A percentile compares a stretch with the other conserved stretches of the same genome.
phyloP scores from a whole-genome alignment of 768 basidiomycete species.

The Dacryopinax spathularia region DNA sequence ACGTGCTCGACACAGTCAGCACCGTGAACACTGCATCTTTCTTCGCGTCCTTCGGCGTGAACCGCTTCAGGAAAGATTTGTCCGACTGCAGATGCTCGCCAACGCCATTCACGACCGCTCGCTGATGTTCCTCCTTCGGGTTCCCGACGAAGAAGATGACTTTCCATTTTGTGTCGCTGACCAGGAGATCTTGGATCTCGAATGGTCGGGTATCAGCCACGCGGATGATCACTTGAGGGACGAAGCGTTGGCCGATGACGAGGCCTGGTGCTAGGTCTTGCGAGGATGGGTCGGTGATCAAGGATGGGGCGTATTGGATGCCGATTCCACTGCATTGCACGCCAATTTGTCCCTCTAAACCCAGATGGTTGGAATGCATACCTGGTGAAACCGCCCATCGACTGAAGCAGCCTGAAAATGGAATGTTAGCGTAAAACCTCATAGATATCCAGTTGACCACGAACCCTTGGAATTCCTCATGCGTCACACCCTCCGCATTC shows the following conservation, averaged over 20 bases:
- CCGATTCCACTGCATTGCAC: constrained; percentile 42
- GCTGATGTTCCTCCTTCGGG: constrained; percentile 22
- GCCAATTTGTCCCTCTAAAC: no score
- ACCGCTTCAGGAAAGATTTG: constrained; percentile 20
- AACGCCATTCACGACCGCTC: constrained; percentile 21
- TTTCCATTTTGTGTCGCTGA: constrained; percentile 41
- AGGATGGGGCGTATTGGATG: constrained; percentile 38
- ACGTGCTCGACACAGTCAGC: constrained; percentile 21
- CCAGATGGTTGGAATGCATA: background rate
- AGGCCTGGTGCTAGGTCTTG: constrained; percentile 31
- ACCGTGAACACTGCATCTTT: constrained; percentile 20
- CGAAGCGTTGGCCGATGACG: constrained; percentile 38
- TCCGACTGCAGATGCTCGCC: constrained; percentile 23
- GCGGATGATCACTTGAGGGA: constrained; percentile 36
- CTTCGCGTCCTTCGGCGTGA: constrained; percentile 18
- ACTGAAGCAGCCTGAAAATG: constrained; percentile 33
- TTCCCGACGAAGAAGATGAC: constrained; percentile 42
- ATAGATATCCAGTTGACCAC: constrained; percentile 12
- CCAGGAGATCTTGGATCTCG: constrained; percentile 41
- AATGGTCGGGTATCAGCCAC: constrained; percentile 37
- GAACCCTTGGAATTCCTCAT: constrained; percentile 37
- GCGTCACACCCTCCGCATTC: constrained; percentile 32
- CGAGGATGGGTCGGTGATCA: constrained; percentile 28
- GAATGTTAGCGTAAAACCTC: background rate
- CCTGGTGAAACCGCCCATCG: constrained; percentile 38